phyloP scores from a whole-genome alignment of 1,284 basidiomycete species.

The Lentinula novae-zelandiae region DNA sequence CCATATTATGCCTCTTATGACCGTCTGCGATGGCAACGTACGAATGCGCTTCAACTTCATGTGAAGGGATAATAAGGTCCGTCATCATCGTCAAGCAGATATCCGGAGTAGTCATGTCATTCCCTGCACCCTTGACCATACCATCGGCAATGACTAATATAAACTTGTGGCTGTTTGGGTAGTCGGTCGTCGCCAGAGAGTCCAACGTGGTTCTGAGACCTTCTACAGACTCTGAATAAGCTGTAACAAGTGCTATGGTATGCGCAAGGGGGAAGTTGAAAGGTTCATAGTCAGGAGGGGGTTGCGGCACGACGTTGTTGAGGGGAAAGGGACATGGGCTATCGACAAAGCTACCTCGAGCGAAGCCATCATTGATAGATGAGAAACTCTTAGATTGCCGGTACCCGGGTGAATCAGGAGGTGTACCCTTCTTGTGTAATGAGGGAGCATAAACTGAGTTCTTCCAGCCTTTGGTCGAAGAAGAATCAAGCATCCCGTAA shows the following conservation, averaged over 20 bases:
- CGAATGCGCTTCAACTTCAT: conserved; percentile 91
- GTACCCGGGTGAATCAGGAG: conserved; percentile 74
- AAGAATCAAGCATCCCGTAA: conserved; percentile 70
- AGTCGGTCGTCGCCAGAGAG: conserved; percentile 97
- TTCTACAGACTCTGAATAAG: conserved; percentile 96
- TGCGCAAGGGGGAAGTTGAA: conserved; percentile 96
- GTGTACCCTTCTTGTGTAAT: conserved; percentile 52
- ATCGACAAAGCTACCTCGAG: conserved; percentile 51
- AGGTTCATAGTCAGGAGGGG: conserved; percentile 87
- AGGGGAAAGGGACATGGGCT: conserved; percentile 90
- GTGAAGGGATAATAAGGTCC: conserved; percentile 80
- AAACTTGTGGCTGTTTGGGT: conserved; percentile 97
- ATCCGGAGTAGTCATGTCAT: conserved; percentile 86
- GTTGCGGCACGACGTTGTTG: conserved; percentile 89
- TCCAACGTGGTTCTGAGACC: conserved; percentile 97
- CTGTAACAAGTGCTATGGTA: conserved; percentile 95
- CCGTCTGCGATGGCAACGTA: conserved; percentile 99
- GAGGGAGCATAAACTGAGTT: conserved; percentile 59
- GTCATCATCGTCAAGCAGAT: conserved; percentile 98
- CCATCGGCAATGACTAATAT: conserved; percentile 97
- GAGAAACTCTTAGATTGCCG: conserved; percentile 81
- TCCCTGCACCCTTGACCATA: conserved; percentile 96
- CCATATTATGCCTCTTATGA: conserved; percentile 99
- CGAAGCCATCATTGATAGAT: conserved; percentile 51
- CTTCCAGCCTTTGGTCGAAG: conserved; percentile 49